phyloP scores from a whole-genome alignment of 306 rosid species.

The Castanea mollissima region DNA sequence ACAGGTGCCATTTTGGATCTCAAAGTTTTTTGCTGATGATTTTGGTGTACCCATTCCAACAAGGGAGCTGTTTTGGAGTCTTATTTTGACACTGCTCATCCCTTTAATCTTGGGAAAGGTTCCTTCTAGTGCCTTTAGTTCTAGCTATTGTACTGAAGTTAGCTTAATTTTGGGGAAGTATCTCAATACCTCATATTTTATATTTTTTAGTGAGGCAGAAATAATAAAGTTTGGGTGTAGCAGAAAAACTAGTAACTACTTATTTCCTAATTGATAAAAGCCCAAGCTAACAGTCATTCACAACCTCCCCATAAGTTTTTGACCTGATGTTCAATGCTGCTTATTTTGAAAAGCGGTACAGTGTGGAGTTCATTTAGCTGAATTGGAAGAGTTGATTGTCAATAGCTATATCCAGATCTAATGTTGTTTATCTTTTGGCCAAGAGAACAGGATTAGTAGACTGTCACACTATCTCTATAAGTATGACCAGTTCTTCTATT shows the following conservation, averaged over 20 bases:
- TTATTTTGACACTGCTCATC: neutral
- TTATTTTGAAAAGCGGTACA: neutral
- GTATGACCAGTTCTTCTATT: neutral
- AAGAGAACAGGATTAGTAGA: neutral
- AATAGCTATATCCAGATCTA: neutral
- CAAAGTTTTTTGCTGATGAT: neutral
- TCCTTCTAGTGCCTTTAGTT: neutral
- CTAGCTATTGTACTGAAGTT: neutral
- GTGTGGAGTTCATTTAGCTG: neutral
- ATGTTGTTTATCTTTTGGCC: neutral
- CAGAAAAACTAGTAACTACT: neutral
- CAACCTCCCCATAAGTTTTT: neutral
- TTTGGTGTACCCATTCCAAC: constrained; percentile 9
- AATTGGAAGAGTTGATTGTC: neutral
- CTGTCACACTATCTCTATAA: neutral
- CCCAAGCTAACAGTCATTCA: neutral
- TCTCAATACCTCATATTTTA: neutral
- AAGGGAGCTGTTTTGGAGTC: constrained; percentile 7
- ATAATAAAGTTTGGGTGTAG: neutral
- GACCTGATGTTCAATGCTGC: neutral
- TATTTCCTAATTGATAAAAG: neutral
- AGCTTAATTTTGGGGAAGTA: neutral
- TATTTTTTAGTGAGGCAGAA: neutral
- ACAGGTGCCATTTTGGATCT: constrained; percentile 11
- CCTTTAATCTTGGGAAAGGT: constrained; percentile 9